phyloP scores from a whole-genome alignment of 768 basidiomycete genomes.

The Udeniomyces megalosporus region DNA sequence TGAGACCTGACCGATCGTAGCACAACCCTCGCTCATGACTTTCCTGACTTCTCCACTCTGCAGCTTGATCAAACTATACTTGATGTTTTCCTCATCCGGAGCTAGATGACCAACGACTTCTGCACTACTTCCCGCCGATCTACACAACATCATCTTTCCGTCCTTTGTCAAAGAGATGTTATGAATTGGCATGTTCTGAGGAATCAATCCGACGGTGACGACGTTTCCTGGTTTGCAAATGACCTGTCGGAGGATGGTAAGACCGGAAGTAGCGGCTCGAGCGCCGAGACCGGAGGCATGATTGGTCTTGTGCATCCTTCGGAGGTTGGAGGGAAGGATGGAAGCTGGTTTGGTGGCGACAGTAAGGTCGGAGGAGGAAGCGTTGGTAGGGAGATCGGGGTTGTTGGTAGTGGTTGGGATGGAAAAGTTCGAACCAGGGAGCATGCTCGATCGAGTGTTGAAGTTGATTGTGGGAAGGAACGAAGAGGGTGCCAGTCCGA shows the following conservation, averaged over 20 bases:
- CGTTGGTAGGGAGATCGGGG: neutral
- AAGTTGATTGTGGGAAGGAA: conserved; percentile 25
- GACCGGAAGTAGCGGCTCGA: conserved; percentile 37
- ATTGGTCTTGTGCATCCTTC: neutral
- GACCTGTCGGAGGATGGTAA: conserved; percentile 66
- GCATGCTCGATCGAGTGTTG: conserved; percentile 7
- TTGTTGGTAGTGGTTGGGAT: neutral
- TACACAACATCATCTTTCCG: conserved; percentile 66
- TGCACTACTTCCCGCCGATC: conserved; percentile 74
- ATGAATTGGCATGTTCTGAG: conserved; percentile 82
- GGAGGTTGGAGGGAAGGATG: conserved; percentile 13
- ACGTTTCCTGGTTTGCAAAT: conserved; percentile 86
- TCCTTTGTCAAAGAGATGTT: conserved; percentile 57
- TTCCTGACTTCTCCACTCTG: conserved; percentile 86
- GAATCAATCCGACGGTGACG: conserved; percentile 76
- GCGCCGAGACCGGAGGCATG: conserved; percentile 15
- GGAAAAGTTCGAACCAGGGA: neutral
- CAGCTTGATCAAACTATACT: conserved; percentile 66
- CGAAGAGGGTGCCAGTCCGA: neutral
- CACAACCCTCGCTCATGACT: conserved; percentile 56
- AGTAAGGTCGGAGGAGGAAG: neutral
- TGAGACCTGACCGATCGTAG: conserved; percentile 80
- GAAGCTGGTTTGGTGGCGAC: conserved; percentile 16
- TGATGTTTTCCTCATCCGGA: conserved; percentile 40
- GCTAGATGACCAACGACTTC: conserved; percentile 51